Evolutionary conservation across 2,329 filamentous ascomycete genomes (phyloP), one percentile per base, ranked within the genome.

Genomic region (Colletotrichum cuscutae): DNA sequence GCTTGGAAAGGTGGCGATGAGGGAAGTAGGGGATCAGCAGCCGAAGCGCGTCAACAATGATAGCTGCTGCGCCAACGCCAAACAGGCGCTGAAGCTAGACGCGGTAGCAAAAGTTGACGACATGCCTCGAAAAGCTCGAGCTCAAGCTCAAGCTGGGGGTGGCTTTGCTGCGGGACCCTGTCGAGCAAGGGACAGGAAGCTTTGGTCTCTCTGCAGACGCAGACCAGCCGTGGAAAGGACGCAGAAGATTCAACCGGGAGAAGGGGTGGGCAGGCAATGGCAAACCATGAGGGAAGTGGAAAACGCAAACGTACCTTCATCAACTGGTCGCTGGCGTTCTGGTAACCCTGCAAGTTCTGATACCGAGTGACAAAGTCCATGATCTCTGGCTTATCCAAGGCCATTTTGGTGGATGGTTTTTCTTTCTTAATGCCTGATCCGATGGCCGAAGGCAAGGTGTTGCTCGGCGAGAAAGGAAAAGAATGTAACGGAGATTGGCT

Each of bases 311-410:
- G 54, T 77, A 87, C 88, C 82, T 86, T 85, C 68, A 89, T 84
- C 74, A 89, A 77, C 54, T 82, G 78, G 68, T 88, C 83, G 56
- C 79, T 84, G 15, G 77, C 80, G 49, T 86, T 82, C 61, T 83
- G 81, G 49, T 86, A 83, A 5, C 76, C 63, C 72, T 86, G 84
- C 58, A 89, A 79, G 49, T 79, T 76, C 58, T 85, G 83, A 76
- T 85, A 89, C 9, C 88, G 83, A 60, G 83, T 79, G 73, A 87
- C 78, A 76, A 89, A 88, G 59, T 85, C 83, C 79, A 84, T 79
- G 56, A 87, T 79, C 42, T 78, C 76, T 42, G 75, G 68, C 56
- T 74, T 73, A 57, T 75, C 75, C 46, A 77, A 71, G 13, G 78
- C 71, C 76, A 80, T 81, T 59, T 63, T 78, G 67, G 61, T 72